Conservation (phyloP, 495 filamentous ascomycete species). For the Tuber umbilicatum region DNA sequence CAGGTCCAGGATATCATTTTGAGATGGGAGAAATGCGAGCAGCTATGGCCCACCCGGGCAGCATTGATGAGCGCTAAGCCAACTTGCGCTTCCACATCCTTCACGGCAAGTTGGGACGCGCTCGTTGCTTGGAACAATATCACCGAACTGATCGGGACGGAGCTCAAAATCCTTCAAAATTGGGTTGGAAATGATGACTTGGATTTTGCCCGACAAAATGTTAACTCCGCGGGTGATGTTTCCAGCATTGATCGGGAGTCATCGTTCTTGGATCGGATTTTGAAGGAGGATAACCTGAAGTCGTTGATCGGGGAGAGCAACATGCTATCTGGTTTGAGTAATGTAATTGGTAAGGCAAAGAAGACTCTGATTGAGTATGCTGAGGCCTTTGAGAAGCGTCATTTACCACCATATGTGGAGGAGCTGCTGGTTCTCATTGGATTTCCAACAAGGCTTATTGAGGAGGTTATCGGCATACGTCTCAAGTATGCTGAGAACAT, state of each 20-base stretch:
- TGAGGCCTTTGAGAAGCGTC: constrained; percentile 75
- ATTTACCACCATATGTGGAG: constrained; percentile 94
- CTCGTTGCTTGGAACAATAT: constrained; percentile 96
- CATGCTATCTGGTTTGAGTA: constrained; percentile 74
- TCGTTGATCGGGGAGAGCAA: constrained; percentile 80
- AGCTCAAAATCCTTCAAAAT: constrained; percentile 77
- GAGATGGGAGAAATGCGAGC: constrained; percentile 80
- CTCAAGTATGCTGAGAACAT: constrained; percentile 89
- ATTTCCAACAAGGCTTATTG: constrained; percentile 89
- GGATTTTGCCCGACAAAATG: constrained; percentile 66
- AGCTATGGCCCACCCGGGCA: constrained; percentile 70
- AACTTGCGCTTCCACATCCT: constrained; percentile 63
- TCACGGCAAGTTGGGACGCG: constrained; percentile 71
- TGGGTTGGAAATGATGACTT: constrained; percentile 97
- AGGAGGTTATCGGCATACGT: constrained; percentile 91
- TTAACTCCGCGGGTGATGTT: constrained; percentile 49
- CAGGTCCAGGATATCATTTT: constrained; percentile 84
- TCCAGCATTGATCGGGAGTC: constrained; percentile 75
- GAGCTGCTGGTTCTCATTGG: constrained; percentile 92
- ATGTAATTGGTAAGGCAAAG: constrained; percentile 88
- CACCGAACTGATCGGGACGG: constrained; percentile 93
- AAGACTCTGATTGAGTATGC: constrained; percentile 82
- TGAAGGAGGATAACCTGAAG: constrained; percentile 92
- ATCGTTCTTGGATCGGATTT: constrained; percentile 91
- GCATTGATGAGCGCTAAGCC: constrained; percentile 67